These are phyloP conservation scores for Hypoxylon sp. DNA, from an alignment of 2,329 filamentous ascomycete species.

Conservation along the genomic window DNA sequence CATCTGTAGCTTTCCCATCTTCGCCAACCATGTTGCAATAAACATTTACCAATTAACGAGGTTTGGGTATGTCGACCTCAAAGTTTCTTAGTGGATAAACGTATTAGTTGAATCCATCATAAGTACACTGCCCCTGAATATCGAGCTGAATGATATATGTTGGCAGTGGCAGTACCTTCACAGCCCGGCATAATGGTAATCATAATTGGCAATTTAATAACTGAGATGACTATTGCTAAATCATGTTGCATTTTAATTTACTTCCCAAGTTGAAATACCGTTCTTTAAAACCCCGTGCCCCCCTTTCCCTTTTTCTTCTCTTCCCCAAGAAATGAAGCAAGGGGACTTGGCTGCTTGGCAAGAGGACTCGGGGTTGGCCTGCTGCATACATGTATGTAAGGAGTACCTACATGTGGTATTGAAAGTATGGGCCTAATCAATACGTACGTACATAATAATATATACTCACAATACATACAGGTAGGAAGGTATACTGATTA, in stretches of 20 bases:
- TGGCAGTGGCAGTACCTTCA: constrained; percentile 11
- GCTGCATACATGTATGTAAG: neutral
- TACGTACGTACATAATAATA: neutral
- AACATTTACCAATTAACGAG: constrained; percentile 4
- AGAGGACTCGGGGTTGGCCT: neutral
- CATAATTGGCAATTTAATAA: neutral
- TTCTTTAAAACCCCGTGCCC: neutral
- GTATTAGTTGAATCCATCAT: neutral
- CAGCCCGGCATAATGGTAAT: neutral
- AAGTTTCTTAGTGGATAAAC: neutral
- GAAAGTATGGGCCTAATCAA: neutral
- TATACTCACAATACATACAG: neutral
- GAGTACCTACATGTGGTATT: neutral
- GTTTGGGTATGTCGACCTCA: neutral
- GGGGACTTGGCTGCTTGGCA: neutral
- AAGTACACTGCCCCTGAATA: constrained; percentile 3
- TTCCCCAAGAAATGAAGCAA: neutral
- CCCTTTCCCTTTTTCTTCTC: neutral
- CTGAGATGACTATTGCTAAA: neutral
- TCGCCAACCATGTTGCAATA: neutral
- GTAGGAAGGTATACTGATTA: neutral
- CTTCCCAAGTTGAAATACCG: neutral
- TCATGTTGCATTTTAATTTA: neutral
- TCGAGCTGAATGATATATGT: constrained; percentile 1
- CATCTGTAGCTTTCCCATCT: neutral